Conservation (phyloP, 495 filamentous ascomycete genomes). For the Xylaria cubensis region DNA sequence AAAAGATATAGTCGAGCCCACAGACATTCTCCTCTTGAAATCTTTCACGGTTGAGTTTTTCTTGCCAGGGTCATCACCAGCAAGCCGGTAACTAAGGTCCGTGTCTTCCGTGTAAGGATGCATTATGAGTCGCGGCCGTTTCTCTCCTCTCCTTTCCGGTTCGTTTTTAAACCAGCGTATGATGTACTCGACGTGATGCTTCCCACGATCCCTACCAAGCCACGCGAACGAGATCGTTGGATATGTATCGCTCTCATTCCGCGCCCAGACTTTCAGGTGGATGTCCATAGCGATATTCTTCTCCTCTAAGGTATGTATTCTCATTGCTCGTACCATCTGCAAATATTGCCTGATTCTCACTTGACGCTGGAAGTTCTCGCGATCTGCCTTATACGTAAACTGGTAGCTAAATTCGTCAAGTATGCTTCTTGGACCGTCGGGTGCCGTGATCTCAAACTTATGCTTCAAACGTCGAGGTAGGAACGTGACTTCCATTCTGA, state of each 20-base stretch:
- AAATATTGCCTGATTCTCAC: constrained; percentile 27
- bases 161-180: constrained; percentile 37
- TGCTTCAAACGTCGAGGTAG: constrained; percentile 22
- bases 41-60: neutral
- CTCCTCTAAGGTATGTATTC: constrained; percentile 24
- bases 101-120: constrained; percentile 26
- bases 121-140: constrained; percentile 25
- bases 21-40: neutral
- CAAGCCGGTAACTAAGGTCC: constrained; percentile 18
- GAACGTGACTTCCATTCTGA: constrained; percentile 18
- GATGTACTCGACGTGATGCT: constrained; percentile 30
- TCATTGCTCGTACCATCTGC: constrained; percentile 27
- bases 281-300: constrained; percentile 27
- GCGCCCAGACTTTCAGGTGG: constrained; percentile 35
- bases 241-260: constrained; percentile 21
- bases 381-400: constrained; percentile 29
- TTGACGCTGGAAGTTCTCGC: constrained; percentile 29
- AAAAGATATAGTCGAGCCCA: neutral
- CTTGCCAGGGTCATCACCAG: neutral
- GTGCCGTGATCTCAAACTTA: constrained; percentile 25
- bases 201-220: constrained; percentile 8
- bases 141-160: constrained; percentile 31
- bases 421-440: neutral
- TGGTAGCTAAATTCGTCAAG: constrained; percentile 24
- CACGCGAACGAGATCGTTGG: constrained; percentile 36